Conservation (phyloP, 768 basidiomycete species). For the Phlebiopsis flavidoalba region DNA sequence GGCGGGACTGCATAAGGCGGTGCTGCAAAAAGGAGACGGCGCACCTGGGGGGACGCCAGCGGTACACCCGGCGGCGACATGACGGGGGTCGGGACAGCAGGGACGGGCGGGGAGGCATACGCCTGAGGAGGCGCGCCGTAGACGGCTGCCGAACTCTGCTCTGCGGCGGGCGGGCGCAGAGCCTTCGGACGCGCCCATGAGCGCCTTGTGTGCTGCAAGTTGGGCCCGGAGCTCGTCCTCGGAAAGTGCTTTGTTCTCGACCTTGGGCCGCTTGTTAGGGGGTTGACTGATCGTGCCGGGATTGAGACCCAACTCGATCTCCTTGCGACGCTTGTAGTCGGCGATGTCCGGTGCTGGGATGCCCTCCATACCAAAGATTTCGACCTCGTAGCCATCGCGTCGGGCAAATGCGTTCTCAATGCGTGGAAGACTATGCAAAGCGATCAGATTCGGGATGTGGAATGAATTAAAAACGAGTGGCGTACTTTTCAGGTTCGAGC, state of each 20-base stretch:
- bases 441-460: slow-evolving; percentile 6
- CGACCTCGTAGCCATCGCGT: slow-evolving; percentile 95
- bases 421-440: slow-evolving; percentile 56
- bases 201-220: slow-evolving; percentile 82
- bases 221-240: slow-evolving; percentile 84
- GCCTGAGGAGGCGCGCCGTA: slow-evolving; percentile 73
- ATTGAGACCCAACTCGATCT: slow-evolving; percentile 84
- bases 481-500: slow-evolving; percentile 81
- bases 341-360: slow-evolving; percentile 92
- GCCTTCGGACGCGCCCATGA: slow-evolving; percentile 68
- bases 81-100: slow-evolving; percentile 18
- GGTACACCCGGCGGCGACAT: slow-evolving; percentile 36
- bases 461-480: neutral
- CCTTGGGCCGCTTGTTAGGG: slow-evolving; percentile 74
- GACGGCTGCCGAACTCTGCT: slow-evolving; percentile 48
- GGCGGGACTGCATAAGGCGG: slow-evolving; percentile 20
- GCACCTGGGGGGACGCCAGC: slow-evolving; percentile 21
- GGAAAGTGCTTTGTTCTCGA: slow-evolving; percentile 69
- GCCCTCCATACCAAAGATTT: slow-evolving; percentile 99
- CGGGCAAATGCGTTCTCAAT: slow-evolving; percentile 96
- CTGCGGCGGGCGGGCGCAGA: slow-evolving; percentile 30
- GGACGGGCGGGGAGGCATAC: slow-evolving; percentile 42
- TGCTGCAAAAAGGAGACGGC: slow-evolving; percentile 5
- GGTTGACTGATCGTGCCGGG: slow-evolving; percentile 81
- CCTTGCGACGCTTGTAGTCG: slow-evolving; percentile 94